Percentiles rank a stretch among this genome's conserved stretches.
phyloP scores from a whole-genome alignment of 208 protist species.

The Entamoeba dispar region DNA sequence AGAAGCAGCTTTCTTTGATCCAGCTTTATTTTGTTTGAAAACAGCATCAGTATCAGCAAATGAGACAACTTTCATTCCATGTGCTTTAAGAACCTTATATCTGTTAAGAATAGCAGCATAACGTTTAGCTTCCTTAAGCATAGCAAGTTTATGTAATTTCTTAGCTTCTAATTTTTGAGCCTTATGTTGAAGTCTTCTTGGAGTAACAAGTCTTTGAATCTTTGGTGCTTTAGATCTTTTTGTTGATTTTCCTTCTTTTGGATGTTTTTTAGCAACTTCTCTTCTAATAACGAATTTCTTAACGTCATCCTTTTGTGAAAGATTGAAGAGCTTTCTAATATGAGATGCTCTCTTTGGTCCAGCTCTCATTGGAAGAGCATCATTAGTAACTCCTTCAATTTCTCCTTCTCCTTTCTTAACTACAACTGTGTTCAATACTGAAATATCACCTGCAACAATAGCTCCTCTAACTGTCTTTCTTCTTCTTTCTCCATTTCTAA shows the following conservation, averaged over 20 bases:
- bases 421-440: constrained; percentile 80
- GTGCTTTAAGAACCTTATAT: too few species aligned
- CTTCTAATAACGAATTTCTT: constrained; percentile 79
- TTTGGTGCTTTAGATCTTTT: constrained; percentile 79
- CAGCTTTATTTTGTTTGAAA: neutral
- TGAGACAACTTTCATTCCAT: neutral
- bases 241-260: constrained; percentile 60
- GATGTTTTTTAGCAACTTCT: constrained; percentile 1
- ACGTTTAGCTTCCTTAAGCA: neutral
- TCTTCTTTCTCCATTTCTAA: constrained; percentile 76
- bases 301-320: constrained; percentile 32
- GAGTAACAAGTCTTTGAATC: constrained; percentile 92
- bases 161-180: neutral
- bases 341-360: constrained; percentile 95
- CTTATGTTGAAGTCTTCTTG: constrained; percentile 10
- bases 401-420: constrained; percentile 73
- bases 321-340: constrained; percentile 89
- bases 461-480: constrained; percentile 92
- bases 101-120: neutral
- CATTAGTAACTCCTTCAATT: constrained; percentile 83
- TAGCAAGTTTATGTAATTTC: neutral
- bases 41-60: neutral
- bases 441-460: constrained; percentile 76
- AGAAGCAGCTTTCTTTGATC: neutral
- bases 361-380: constrained; percentile 64